Conservation (phyloP, 345 rosid genomes). For the Salix arbutifolia region DNA sequence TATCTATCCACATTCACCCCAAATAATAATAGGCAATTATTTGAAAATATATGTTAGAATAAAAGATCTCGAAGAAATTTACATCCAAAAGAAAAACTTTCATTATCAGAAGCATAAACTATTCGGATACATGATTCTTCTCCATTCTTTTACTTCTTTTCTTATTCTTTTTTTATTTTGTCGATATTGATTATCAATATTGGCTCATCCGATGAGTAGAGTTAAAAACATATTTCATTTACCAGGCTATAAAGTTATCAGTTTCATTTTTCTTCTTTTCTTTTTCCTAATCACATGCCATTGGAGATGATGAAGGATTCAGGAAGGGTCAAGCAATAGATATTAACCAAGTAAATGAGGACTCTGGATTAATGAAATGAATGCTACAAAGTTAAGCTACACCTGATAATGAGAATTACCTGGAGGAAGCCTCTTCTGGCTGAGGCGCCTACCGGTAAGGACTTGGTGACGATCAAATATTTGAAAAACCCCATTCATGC, state of each 20-base stretch:
- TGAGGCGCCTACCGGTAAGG: constrained; percentile 45
- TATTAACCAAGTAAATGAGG: background rate
- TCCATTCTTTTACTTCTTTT: no score
- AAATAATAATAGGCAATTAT: background rate
- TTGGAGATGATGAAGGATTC: background rate
- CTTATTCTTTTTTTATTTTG: background rate
- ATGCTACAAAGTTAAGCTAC: background rate
- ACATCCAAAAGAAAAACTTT: background rate
- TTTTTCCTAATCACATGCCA: background rate
- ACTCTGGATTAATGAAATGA: background rate
- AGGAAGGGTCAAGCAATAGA: background rate
- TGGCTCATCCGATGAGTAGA: background rate
- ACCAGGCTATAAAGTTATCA: background rate
- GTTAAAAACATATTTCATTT: background rate
- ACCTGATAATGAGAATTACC: constrained; percentile 32
- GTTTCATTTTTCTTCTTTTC: no score
- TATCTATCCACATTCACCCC: background rate
- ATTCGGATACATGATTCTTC: background rate
- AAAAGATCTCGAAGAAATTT: background rate
- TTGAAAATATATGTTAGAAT: background rate
- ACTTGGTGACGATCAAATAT: constrained; percentile 72
- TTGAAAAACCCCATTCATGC: constrained; percentile 92
- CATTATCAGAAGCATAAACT: background rate
- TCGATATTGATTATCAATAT: background rate
- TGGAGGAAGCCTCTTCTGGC: constrained; percentile 60